Conservation (phyloP, 2,329 filamentous ascomycete species). For the Trichophyton simii region DNA sequence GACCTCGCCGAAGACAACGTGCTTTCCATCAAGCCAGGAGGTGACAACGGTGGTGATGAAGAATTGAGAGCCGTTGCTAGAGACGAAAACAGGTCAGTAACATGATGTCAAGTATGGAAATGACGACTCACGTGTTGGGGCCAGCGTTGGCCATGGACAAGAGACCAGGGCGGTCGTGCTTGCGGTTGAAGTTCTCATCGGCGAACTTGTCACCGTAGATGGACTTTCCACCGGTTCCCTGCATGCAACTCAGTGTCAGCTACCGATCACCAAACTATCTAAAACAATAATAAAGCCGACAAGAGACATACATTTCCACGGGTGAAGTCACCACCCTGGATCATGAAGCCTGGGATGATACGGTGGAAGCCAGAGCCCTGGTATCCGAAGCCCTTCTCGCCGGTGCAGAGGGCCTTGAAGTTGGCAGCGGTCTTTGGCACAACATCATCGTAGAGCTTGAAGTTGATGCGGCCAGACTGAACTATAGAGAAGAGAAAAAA, state of each 20-base stretch:
- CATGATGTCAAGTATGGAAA: neutral
- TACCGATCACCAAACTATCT: conserved; percentile 10
- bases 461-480: conserved; percentile 69
- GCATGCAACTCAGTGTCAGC: neutral
- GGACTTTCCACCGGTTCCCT: conserved; percentile 85
- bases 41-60: conserved; percentile 59
- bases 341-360: conserved; percentile 87
- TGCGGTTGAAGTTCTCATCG: conserved; percentile 77
- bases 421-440: conserved; percentile 82
- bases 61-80: conserved; percentile 59
- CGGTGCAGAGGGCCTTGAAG: conserved; percentile 74
- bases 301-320: conserved; percentile 62
- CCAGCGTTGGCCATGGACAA: conserved; percentile 95
- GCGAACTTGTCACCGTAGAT: conserved; percentile 93
- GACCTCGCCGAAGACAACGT: conserved; percentile 57
- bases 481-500: conserved; percentile 34
- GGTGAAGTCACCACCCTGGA: conserved; percentile 93
- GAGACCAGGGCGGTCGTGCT: conserved; percentile 63
- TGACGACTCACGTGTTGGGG: conserved; percentile 61
- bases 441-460: conserved; percentile 72
- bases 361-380: conserved; percentile 77
- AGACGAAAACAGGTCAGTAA: neutral
- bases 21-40: conserved; percentile 54
- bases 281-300: neutral
- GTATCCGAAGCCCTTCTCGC: conserved; percentile 73